A percentile compares a stretch with the other conserved stretches of the same genome.
Conservation (phyloP, 768 basidiomycete species). For the Lentinula raphanica region DNA sequence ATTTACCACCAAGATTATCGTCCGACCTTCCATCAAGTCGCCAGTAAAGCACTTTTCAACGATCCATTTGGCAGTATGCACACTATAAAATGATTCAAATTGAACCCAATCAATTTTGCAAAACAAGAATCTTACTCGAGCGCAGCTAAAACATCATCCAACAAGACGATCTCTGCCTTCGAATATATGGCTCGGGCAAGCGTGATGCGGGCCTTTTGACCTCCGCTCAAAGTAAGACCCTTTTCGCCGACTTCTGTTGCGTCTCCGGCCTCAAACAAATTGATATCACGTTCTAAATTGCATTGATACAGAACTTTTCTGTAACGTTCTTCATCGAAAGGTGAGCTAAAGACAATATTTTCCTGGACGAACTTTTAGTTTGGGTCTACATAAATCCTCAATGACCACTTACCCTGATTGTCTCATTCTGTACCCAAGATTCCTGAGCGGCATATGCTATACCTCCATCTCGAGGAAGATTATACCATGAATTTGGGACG, state of each 20-base stretch:
- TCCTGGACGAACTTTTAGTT: too few species aligned
- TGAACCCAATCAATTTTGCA: too few species aligned
- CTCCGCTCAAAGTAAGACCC: slow-evolving; percentile 52
- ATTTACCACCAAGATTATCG: slow-evolving; percentile 75
- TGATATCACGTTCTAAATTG: slow-evolving; percentile 66
- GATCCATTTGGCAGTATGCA: slow-evolving; percentile 78
- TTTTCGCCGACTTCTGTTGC: slow-evolving; percentile 62
- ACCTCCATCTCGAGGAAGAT: slow-evolving; percentile 63
- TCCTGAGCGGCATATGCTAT: slow-evolving; percentile 82
- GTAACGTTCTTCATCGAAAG: slow-evolving; percentile 73
- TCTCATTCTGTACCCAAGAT: slow-evolving; percentile 81
- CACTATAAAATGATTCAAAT: too few species aligned
- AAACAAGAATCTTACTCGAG: slow-evolving; percentile 6
- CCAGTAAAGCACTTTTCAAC: slow-evolving; percentile 77
- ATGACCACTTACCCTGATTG: slow-evolving; percentile 44
- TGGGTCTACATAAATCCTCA: too few species aligned
- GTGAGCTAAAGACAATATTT: slow-evolving; percentile 77
- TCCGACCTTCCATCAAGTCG: slow-evolving; percentile 68
- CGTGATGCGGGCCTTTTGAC: slow-evolving; percentile 37
- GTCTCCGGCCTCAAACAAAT: slow-evolving; percentile 67
- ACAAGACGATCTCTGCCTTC: slow-evolving; percentile 44
- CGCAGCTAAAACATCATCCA: slow-evolving; percentile 22
- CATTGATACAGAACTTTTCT: slow-evolving; percentile 72
- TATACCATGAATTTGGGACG: slow-evolving; percentile 55
- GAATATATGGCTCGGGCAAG: slow-evolving; percentile 44